These are phyloP conservation scores for Kazachstania africana DNA, from an alignment of 805 yeast genomes.

Conservation along the genomic window DNA sequence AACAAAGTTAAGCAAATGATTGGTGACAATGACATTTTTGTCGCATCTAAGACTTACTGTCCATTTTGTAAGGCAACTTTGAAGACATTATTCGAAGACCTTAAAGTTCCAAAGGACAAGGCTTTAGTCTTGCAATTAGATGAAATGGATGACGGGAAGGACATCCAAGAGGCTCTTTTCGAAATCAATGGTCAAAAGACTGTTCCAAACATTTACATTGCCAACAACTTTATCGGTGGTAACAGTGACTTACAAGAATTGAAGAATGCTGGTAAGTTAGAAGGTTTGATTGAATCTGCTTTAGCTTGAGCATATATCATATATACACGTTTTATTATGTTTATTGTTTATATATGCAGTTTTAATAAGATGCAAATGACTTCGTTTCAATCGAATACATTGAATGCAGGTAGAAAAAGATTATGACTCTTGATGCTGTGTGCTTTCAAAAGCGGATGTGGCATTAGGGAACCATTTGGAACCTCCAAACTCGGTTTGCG, in stretches of 20 bases:
- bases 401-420: too few species aligned
- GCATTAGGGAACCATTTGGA: slow-evolving; percentile 16
- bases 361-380: too few species aligned
- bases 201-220: slow-evolving; percentile 85
- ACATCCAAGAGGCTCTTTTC: slow-evolving; percentile 64
- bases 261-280: slow-evolving; percentile 48
- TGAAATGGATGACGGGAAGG: slow-evolving; percentile 57
- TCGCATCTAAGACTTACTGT: slow-evolving; percentile 72
- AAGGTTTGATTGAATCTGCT: slow-evolving; percentile 7
- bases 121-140: slow-evolving; percentile 31
- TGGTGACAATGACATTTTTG: slow-evolving; percentile 52
- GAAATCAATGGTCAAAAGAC: slow-evolving; percentile 82
- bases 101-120: slow-evolving; percentile 32
- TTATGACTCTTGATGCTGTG: too few species aligned
- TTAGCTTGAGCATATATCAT: background rate
- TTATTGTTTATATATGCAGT: background rate
- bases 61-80: slow-evolving; percentile 46
- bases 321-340: background rate
- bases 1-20: slow-evolving; percentile 52
- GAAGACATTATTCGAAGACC: slow-evolving; percentile 26
- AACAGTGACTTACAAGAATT: slow-evolving; percentile 78
- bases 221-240: slow-evolving; percentile 90
- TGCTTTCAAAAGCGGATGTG: slow-evolving; percentile 13
- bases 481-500: slow-evolving; percentile 25
- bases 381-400: too few species aligned